These are phyloP conservation scores for Plasmodium vivax DNA, from an alignment of 169 alveolate genomes.

Conservation along the genomic window DNA sequence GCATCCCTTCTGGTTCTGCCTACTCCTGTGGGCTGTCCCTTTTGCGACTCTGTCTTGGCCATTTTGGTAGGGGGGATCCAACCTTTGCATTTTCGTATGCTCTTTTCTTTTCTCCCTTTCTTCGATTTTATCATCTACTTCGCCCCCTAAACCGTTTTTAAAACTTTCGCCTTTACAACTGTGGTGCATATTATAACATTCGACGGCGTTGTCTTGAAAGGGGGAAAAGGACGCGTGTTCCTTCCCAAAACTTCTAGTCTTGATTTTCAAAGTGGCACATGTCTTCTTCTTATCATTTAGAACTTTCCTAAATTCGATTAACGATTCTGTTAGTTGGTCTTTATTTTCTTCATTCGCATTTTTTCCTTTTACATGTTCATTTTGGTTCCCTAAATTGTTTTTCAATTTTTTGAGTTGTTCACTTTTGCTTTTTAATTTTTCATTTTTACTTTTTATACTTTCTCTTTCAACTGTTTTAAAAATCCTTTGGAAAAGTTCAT, in stretches of 20 bases:
- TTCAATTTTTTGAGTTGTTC: slow-evolving; percentile 3
- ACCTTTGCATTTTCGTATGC: background rate
- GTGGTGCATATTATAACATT: background rate
- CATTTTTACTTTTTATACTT: slow-evolving; percentile 33
- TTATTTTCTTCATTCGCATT: slow-evolving; percentile 1
- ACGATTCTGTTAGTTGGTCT: slow-evolving; percentile 7
- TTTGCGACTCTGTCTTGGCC: background rate
- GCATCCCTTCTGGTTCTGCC: background rate
- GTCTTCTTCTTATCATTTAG: slow-evolving; percentile 11
- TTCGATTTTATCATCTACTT: background rate
- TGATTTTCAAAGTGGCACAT: slow-evolving; percentile 9
- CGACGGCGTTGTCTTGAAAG: background rate
- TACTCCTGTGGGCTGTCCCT: background rate
- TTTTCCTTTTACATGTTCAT: background rate
- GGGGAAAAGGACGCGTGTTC: background rate
- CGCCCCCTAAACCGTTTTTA: background rate
- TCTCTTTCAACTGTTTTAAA: slow-evolving; percentile 40
- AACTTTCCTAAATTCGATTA: slow-evolving; percentile 10
- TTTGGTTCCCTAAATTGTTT: background rate
- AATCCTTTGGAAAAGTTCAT: slow-evolving; percentile 42
- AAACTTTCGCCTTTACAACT: background rate
- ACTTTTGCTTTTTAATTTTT: slow-evolving; percentile 27
- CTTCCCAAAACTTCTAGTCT: background rate
- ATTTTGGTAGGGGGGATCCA: background rate
- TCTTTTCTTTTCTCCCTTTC: background rate